A percentile compares a stretch with the other conserved stretches of the same genome.
Conservation (phyloP, 768 basidiomycete genomes). For the Sporobolomyces pararoseus region DNA sequence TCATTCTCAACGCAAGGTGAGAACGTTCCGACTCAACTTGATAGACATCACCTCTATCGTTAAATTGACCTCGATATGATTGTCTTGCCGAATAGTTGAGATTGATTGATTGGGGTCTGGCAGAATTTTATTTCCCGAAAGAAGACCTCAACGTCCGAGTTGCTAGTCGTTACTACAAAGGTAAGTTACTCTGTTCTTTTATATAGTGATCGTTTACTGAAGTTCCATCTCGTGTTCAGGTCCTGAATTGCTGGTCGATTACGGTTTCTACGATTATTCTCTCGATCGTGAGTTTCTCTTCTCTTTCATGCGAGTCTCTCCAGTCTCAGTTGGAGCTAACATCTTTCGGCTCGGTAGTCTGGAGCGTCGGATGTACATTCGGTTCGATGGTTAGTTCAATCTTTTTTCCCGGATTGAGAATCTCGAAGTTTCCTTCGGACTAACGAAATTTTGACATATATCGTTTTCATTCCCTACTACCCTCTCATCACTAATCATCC, state of each 20-base stretch:
- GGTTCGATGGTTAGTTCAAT: conserved; percentile 32
- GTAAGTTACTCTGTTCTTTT: neutral
- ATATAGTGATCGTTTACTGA: neutral
- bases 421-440: no score
- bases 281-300: conserved; percentile 22
- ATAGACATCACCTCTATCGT: no score
- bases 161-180: conserved; percentile 42
- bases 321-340: no score
- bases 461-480: neutral
- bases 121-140: conserved; percentile 42
- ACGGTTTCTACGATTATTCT: conserved; percentile 21
- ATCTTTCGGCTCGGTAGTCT: conserved; percentile 6
- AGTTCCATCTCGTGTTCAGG: neutral
- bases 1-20: conserved; percentile 27
- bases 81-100: no score
- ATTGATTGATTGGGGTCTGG: conserved; percentile 44
- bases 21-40: neutral
- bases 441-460: neutral
- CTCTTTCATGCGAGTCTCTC: neutral
- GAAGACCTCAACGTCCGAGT: conserved; percentile 40
- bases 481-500: neutral
- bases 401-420: no score
- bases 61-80: no score
- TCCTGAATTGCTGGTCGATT: conserved; percentile 40
- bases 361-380: conserved; percentile 42